Evolutionary conservation across 176 grass and related monocot species (phyloP).

Genomic region (Oryza coarctata): DNA sequence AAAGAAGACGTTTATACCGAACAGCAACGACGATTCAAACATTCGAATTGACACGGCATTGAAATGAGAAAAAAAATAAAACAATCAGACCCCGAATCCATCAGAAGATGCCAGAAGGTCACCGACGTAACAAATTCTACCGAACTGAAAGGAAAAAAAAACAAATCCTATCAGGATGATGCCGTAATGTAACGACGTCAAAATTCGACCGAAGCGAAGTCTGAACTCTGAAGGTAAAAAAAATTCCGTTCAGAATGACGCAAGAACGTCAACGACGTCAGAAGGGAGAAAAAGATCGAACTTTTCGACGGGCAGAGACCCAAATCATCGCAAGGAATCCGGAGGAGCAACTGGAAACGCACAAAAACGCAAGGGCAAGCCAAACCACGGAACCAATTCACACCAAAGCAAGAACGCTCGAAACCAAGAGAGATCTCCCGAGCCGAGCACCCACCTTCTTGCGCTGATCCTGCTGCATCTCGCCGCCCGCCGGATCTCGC

Average conservation of each 20-base stretch:
- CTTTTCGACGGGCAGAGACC: neutral
- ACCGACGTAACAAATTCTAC: neutral
- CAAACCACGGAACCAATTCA: neutral
- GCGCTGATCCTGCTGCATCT: conserved; percentile 93
- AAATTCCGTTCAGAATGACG: neutral
- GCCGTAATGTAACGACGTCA: neutral
- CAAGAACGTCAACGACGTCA: neutral
- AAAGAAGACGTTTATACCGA: conserved; percentile 12
- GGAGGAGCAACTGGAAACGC: neutral
- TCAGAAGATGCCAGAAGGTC: neutral
- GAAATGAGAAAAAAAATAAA: neutral
- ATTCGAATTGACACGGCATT: conserved; percentile 30
- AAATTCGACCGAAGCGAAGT: neutral
- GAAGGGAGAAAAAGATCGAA: neutral
- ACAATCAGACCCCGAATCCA: neutral
- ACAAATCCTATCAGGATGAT: neutral
- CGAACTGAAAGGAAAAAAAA: neutral
- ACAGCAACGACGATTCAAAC: conserved; percentile 32
- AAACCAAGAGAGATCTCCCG: conserved; percentile 27
- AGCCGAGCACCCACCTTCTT: conserved; percentile 70
- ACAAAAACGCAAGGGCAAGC: neutral
- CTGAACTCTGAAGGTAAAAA: neutral
- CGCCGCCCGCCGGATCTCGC: conserved; percentile 46
- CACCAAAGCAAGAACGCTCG: neutral
- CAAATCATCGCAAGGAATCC: conserved; percentile 30